Base-by-base conservation (phyloP, 2,329 filamentous ascomycete genomes). In the Sporothrix brunneoviolacea region DNA sequence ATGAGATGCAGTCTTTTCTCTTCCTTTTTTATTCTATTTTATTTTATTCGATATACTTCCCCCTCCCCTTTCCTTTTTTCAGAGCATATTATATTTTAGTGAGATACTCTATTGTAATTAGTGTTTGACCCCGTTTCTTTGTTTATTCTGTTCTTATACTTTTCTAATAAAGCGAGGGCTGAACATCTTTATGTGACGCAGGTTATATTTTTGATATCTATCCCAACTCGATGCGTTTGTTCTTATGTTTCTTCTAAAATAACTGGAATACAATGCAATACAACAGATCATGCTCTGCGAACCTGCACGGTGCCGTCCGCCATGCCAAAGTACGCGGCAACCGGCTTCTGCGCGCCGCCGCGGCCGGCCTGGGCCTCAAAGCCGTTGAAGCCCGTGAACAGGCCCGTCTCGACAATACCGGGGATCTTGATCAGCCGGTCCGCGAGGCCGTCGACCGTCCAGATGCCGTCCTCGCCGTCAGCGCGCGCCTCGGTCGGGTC, bases 251-350 rank as follows among this genome's bases (percentile, higher is more conserved):
- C 6, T 13, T 36, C 15, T 16, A 36, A 12, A 33, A 36, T 16
- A 36, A 18, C 4, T 16, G 6, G 33, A 13, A 8, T 15, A 3
- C 33, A 2, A 12, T 9, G 18, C 18, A 7, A 10, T 3, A 18
- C 8, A 22, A 8, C 3, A 15, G 2, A 24, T 44, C 27, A 54
- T 28, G 54, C 57, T n/a, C 50, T 53, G 27, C 50, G 57, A 2
- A 84, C 72, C 60, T 83, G 70, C 13, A 87, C 83, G 10, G 72
- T 74, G 4, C 87, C 87, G 62, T 88, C 86, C 39, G 85, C 79
- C 81, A 93, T 87, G 32, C 93, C 93, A 69, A 97, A 98, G 71
- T 97, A 98, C 21, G 89, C 91, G 24, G 90, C 90, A 12, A 96
- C 78, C 0, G 93, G 93, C 70, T 91, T 95, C 71, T 96, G 89